Conservation (phyloP, 257 asterid species). For the Solanum arcanum region DNA sequence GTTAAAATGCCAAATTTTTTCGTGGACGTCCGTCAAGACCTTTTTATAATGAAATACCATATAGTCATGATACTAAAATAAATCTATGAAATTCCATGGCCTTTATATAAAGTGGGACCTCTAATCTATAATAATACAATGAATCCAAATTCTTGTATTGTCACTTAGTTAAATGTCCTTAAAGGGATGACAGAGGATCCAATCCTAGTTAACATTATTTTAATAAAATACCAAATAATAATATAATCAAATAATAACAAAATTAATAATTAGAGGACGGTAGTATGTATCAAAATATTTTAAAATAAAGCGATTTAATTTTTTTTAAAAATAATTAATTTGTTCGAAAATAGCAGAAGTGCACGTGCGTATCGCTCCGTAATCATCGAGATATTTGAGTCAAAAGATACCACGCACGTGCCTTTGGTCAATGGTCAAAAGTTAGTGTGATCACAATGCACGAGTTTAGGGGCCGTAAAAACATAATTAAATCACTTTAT, state of each 20-base stretch:
- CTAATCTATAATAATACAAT: background rate
- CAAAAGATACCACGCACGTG: slow-evolving; percentile 82
- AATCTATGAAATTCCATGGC: background rate
- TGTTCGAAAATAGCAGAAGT: background rate
- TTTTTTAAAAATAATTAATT: too few relatives aligned
- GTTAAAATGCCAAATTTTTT: too few relatives aligned
- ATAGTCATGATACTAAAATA: background rate
- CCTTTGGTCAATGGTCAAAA: slow-evolving; percentile 57
- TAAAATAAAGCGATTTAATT: background rate
- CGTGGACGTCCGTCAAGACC: too few relatives aligned
- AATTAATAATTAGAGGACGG: background rate
- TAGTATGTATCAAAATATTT: background rate
- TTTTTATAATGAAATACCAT: background rate
- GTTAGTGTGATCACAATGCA: slow-evolving; percentile 40
- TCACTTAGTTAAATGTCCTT: background rate
- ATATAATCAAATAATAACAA: background rate
- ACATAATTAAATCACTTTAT: background rate
- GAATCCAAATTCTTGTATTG: background rate
- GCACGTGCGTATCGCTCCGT: slow-evolving; percentile 37
- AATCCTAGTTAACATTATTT: background rate
- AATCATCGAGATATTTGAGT: slow-evolving; percentile 42
- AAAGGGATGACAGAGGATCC: slow-evolving; percentile 5
- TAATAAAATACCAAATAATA: background rate
- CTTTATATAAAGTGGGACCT: background rate
- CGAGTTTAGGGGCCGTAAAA: slow-evolving; percentile 19